Base-by-base conservation (phyloP, 148 eudicot genomes). In the Suaeda aralocaspica region DNA sequence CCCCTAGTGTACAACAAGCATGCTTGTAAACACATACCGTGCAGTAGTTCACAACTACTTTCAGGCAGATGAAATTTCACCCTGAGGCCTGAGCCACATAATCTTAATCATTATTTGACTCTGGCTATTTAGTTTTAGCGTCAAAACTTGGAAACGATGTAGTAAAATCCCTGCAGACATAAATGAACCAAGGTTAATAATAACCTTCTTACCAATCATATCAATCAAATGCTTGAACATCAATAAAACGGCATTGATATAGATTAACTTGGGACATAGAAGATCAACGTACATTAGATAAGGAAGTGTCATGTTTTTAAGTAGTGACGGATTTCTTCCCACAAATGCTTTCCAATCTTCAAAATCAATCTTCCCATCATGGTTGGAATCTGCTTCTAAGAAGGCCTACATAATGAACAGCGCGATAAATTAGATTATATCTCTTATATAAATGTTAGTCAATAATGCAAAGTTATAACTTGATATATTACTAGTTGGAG, bases 261-360 rank as follows among this genome's bases (percentile, higher is more conserved):
- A n/a, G n/a, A n/a, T n/a, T n/a, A n/a, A n/a, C n/a, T n/a, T n/a
- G n/a, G n/a, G n/a, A n/a, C n/a, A n/a, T n/a, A n/a, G n/a, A n/a
- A n/a, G n/a, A n/a, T n/a, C n/a, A n/a, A n/a, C 61, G 15, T 21
- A 80, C 83, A 30, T 80, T 42, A 80, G 52, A 59, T 50, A 76
- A 10, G 83, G 69, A 69, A 80, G 80, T 15, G 80, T 76, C 83
- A 80, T 80, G 29, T 64, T 76, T 74, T 68, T 80, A 36, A 80
- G 28, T 11, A 80, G 58, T 28, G 76, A 64, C 0, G 80, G 80
- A 28, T 77, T 45, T 31, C 36, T 76, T 18, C 41, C 22, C 25
- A 73, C 83, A n/a, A 76, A 80, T 24, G n/a, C 62, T 49, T 59
- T 65, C 83, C 83, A 80, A 44, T 80, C 83, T 58, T 76, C 77